A percentile compares a stretch with the other conserved stretches of the same genome.
Evolutionary conservation across 2,329 filamentous ascomycete genomes (phyloP).

Genomic region (Curvularia spicifera): DNA sequence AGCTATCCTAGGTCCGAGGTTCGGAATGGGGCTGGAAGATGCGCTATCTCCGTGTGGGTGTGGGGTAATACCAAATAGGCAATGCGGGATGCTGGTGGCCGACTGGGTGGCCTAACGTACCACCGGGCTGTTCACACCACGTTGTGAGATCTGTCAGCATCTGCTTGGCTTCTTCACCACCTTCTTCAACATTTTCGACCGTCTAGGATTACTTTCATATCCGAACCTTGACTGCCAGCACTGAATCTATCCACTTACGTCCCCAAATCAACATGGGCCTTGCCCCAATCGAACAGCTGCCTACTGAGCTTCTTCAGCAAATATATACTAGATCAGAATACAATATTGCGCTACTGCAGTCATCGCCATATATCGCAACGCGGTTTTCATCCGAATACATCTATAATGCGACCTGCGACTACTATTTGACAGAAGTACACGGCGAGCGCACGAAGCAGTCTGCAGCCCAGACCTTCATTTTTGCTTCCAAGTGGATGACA

Average conservation of each 20-base stretch:
- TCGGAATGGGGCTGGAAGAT: neutral
- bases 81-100: neutral
- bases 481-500: slow-evolving; percentile 43
- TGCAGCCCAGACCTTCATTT: slow-evolving; percentile 34
- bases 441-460: slow-evolving; percentile 23
- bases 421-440: slow-evolving; percentile 27
- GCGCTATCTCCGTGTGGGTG: neutral
- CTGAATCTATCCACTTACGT: neutral
- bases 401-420: slow-evolving; percentile 34
- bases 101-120: slow-evolving; percentile 2
- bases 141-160: neutral
- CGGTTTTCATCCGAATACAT: slow-evolving; percentile 36
- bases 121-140: neutral
- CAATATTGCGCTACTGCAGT: slow-evolving; percentile 52
- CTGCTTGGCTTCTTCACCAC: neutral
- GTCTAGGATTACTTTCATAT: neutral
- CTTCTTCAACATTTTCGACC: too few species aligned
- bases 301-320: slow-evolving; percentile 59
- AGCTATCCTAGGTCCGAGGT: neutral
- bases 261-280: slow-evolving; percentile 17
- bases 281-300: slow-evolving; percentile 54
- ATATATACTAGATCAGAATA: slow-evolving; percentile 57
- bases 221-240: neutral
- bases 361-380: slow-evolving; percentile 50
- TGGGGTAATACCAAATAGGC: neutral